Conservation (phyloP, 2,329 filamentous ascomycete species). For the Cercospora zeae-maydis region DNA sequence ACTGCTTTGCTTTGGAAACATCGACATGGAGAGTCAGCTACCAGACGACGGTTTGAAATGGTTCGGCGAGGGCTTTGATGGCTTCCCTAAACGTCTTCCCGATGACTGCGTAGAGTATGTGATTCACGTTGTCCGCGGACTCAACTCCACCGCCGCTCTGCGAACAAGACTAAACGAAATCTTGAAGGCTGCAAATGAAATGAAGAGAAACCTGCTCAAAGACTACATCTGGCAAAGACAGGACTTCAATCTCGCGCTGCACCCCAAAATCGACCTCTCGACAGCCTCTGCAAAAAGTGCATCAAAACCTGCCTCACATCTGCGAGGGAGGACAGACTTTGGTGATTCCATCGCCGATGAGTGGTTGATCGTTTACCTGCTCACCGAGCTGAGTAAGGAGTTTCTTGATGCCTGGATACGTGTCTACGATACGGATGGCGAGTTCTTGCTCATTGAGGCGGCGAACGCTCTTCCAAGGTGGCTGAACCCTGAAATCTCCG, state of each 20-base stretch:
- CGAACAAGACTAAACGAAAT: constrained; percentile 66
- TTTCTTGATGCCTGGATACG: constrained; percentile 76
- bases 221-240: constrained; percentile 97
- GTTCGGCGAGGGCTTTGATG: constrained; percentile 63
- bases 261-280: constrained; percentile 43
- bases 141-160: constrained; percentile 49
- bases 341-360: constrained; percentile 96
- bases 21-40: constrained; percentile 28
- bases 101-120: constrained; percentile 87
- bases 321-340: constrained; percentile 78
- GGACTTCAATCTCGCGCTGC: constrained; percentile 64
- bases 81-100: constrained; percentile 64
- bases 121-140: constrained; percentile 63
- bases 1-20: not conserved
- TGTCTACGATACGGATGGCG: constrained; percentile 82
- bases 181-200: constrained; percentile 62
- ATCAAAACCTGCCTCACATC: constrained; percentile 23
- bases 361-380: constrained; percentile 89
- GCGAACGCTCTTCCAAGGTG: constrained; percentile 82
- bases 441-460: constrained; percentile 92
- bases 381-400: constrained; percentile 73
- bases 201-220: constrained; percentile 64
- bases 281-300: constrained; percentile 3
- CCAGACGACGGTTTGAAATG: constrained; percentile 58
- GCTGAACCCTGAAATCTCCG: constrained; percentile 86